A percentile compares a stretch with the other conserved stretches of the same genome.
Conservation (phyloP, 2,329 filamentous ascomycete species). For the Colletotrichum sp. region DNA sequence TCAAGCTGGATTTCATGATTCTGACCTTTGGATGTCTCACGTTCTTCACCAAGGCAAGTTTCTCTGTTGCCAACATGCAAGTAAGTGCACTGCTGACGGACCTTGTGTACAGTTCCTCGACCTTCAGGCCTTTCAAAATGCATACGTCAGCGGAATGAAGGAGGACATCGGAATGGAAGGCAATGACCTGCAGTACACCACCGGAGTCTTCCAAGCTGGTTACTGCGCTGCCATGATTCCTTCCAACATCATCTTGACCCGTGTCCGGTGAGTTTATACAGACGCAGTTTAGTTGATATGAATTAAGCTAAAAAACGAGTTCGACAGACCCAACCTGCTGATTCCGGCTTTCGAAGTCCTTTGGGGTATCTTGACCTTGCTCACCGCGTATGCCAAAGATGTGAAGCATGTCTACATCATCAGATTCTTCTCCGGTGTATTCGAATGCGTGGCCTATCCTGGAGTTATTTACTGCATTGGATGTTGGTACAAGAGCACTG, state of each 20-base stretch:
- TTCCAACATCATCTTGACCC: conserved; percentile 63
- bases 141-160: conserved; percentile 44
- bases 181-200: conserved; percentile 54
- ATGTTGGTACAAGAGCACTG: conserved; percentile 13
- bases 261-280: conserved; percentile 25
- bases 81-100: background rate
- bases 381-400: conserved; percentile 36
- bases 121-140: conserved; percentile 31
- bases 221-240: conserved; percentile 64
- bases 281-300: background rate
- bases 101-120: background rate
- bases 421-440: conserved; percentile 5
- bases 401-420: conserved; percentile 36
- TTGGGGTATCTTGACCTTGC: conserved; percentile 62
- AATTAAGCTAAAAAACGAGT: background rate
- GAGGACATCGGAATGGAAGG: conserved; percentile 35
- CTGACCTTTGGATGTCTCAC: conserved; percentile 67
- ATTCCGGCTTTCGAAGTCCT: conserved; percentile 57
- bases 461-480: conserved; percentile 7
- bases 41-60: conserved; percentile 57
- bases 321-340: conserved; percentile 35
- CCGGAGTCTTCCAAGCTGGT: conserved; percentile 52
- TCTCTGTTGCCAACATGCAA: background rate
- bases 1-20: conserved; percentile 69
- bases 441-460: background rate